These are phyloP conservation scores for Hypoxylon fragiforme DNA, from an alignment of 495 filamentous ascomycete species.

Conservation along the genomic window DNA sequence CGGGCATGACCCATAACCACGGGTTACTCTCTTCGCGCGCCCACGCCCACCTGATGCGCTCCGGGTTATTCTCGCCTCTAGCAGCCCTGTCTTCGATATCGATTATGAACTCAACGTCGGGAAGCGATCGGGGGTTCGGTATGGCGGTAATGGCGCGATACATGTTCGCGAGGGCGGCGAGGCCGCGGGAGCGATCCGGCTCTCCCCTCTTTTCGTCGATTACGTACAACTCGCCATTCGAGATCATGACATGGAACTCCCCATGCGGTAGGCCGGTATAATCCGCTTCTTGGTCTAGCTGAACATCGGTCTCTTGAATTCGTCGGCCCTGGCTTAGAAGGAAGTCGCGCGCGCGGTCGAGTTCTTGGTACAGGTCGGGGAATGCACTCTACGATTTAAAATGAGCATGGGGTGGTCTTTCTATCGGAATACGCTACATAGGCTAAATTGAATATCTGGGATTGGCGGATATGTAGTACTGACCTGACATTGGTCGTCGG, in stretches of 20 bases:
- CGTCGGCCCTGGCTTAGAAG: constrained; percentile 17
- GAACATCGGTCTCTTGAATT: constrained; percentile 18
- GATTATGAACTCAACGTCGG: constrained; percentile 66
- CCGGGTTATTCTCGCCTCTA: constrained; percentile 35
- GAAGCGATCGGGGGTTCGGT: constrained; percentile 45
- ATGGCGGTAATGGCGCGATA: constrained; percentile 50
- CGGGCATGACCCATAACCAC: constrained; percentile 66
- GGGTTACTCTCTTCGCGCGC: constrained; percentile 47
- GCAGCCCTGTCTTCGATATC: constrained; percentile 55
- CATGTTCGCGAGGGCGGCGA: constrained; percentile 25
- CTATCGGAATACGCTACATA: not conserved
- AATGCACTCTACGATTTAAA: constrained; percentile 18
- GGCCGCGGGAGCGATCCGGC: constrained; percentile 25
- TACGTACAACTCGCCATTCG: constrained; percentile 25
- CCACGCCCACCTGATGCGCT: constrained; percentile 54
- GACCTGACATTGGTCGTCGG: constrained; percentile 24
- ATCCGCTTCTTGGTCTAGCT: constrained; percentile 13
- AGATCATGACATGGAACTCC: constrained; percentile 29
- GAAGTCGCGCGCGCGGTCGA: constrained; percentile 27
- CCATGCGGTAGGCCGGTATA: constrained; percentile 23
- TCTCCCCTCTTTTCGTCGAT: constrained; percentile 28
- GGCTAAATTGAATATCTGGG: too few relatives aligned
- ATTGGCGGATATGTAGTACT: not conserved
- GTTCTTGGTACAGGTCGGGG: constrained; percentile 23
- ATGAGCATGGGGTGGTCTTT: constrained; percentile 2